Evolutionary conservation across 306 rosid species (phyloP).

Genomic region (Vachellia collinsii): DNA sequence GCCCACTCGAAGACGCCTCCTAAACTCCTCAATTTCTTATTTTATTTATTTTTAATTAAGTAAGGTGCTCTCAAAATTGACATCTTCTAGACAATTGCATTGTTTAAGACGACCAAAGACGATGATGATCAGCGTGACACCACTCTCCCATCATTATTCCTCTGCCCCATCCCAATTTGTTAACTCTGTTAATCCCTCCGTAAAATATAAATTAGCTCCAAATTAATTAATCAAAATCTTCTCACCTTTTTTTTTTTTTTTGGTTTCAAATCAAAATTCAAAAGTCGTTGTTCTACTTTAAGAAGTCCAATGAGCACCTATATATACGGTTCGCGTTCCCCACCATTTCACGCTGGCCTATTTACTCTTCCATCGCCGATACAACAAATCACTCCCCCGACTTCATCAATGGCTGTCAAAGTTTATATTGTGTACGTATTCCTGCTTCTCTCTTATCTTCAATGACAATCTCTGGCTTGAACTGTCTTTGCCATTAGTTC

Average conservation of each 20-base stretch:
- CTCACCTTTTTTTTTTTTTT: background rate
- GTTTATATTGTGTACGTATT: slow-evolving; percentile 83
- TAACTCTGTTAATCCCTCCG: background rate
- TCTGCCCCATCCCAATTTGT: background rate
- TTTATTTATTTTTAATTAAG: background rate
- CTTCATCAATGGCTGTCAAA: slow-evolving; percentile 82
- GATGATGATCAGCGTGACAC: slow-evolving; percentile 88
- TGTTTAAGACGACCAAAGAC: slow-evolving; percentile 40
- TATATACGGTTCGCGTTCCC: slow-evolving; percentile 39
- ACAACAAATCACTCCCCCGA: slow-evolving; percentile 20
- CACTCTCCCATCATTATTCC: slow-evolving; percentile 65
- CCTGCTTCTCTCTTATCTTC: background rate
- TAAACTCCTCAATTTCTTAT: background rate
- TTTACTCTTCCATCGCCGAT: background rate
- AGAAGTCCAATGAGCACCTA: slow-evolving; percentile 37
- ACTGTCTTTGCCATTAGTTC: slow-evolving; percentile 33
- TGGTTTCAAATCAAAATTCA: no score
- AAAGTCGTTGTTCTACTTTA: slow-evolving; percentile 14
- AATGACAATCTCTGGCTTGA: slow-evolving; percentile 26
- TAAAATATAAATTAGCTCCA: background rate
- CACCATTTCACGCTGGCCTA: slow-evolving; percentile 29
- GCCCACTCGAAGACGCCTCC: background rate
- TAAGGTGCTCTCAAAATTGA: slow-evolving; percentile 24
- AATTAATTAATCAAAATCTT: background rate
- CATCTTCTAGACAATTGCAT: slow-evolving; percentile 44